A percentile compares a stretch with the other conserved stretches of the same genome.
Conservation (phyloP, 768 basidiomycete species). For the Suillus luteus region DNA sequence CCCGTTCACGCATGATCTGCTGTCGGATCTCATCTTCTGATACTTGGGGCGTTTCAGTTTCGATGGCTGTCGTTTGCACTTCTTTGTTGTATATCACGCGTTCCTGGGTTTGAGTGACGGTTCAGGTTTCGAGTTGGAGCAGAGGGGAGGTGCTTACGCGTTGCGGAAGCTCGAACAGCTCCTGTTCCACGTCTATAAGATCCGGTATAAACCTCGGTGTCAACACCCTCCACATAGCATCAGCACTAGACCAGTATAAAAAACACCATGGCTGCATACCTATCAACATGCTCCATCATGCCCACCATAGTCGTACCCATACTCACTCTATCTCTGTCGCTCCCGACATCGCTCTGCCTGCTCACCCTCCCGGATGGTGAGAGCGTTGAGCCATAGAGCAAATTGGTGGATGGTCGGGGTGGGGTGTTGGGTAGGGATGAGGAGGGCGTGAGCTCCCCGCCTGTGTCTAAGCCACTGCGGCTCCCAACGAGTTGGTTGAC, state of each 20-base stretch:
- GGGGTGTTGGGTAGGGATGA: constrained; percentile 77
- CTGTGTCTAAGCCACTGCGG: constrained; percentile 53
- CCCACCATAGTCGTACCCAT: constrained; percentile 48
- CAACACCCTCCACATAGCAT: constrained; percentile 47
- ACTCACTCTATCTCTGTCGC: constrained; percentile 44
- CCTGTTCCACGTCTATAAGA: constrained; percentile 86
- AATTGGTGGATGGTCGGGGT: constrained; percentile 39
- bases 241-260: neutral
- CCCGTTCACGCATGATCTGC: constrained; percentile 66
- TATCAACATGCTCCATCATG: constrained; percentile 68
- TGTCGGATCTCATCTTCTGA: constrained; percentile 78
- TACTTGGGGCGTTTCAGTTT: constrained; percentile 49
- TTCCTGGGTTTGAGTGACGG: constrained; percentile 46
- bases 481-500: constrained; percentile 59
- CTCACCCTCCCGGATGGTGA: constrained; percentile 64
- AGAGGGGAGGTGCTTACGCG: constrained; percentile 51
- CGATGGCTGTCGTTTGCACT: constrained; percentile 73
- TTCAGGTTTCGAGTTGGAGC: constrained; percentile 6
- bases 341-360: constrained; percentile 67
- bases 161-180: constrained; percentile 86
- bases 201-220: constrained; percentile 70
- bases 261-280: constrained; percentile 44
- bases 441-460: constrained; percentile 62
- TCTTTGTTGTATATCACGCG: constrained; percentile 84
- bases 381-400: constrained; percentile 39